Percentiles rank a stretch among this genome's conserved stretches.
Evolutionary conservation across 768 basidiomycete species (phyloP).

Genomic region (Mycena galopus): DNA sequence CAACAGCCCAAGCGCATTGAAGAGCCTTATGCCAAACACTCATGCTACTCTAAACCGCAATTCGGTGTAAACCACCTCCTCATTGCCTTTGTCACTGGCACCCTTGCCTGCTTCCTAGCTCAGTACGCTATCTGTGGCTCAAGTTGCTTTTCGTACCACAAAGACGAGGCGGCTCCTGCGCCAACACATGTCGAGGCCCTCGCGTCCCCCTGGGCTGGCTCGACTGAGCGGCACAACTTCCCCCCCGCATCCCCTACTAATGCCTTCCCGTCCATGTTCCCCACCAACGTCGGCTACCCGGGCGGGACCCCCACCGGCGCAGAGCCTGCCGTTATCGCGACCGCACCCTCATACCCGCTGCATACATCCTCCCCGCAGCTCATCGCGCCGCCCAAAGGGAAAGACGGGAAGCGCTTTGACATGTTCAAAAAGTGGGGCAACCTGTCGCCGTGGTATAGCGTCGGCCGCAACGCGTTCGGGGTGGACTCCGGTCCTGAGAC

Average conservation of each 20-base stretch:
- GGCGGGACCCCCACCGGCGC: slow-evolving; percentile 86
- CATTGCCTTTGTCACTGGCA: slow-evolving; percentile 67
- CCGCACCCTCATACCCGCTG: slow-evolving; percentile 83
- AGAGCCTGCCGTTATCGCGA: slow-evolving; percentile 78
- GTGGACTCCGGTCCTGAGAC: slow-evolving; percentile 77
- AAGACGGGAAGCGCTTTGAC: slow-evolving; percentile 64
- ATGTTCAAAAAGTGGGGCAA: slow-evolving; percentile 88
- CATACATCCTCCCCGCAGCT: slow-evolving; percentile 79
- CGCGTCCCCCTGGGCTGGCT: slow-evolving; percentile 79
- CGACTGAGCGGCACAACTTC: slow-evolving; percentile 75
- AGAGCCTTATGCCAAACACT: slow-evolving; percentile 22
- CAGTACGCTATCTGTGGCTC: slow-evolving; percentile 64
- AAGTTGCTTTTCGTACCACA: slow-evolving; percentile 50
- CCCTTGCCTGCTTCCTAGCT: slow-evolving; percentile 61
- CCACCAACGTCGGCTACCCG: slow-evolving; percentile 80
- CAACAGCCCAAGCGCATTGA: slow-evolving; percentile 8
- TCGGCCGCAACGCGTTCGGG: slow-evolving; percentile 74
- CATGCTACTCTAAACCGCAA: slow-evolving; percentile 40
- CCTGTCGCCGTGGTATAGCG: slow-evolving; percentile 88
- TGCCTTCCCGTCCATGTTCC: slow-evolving; percentile 77
- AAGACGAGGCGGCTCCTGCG: not conserved
- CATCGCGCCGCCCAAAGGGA: slow-evolving; percentile 59
- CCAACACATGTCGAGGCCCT: slow-evolving; percentile 44
- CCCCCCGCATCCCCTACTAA: slow-evolving; percentile 85
- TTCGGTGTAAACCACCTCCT: slow-evolving; percentile 56